These are phyloP conservation scores for Linderniella brevidens DNA, from an alignment of 257 asterid species.

Conservation along the genomic window DNA sequence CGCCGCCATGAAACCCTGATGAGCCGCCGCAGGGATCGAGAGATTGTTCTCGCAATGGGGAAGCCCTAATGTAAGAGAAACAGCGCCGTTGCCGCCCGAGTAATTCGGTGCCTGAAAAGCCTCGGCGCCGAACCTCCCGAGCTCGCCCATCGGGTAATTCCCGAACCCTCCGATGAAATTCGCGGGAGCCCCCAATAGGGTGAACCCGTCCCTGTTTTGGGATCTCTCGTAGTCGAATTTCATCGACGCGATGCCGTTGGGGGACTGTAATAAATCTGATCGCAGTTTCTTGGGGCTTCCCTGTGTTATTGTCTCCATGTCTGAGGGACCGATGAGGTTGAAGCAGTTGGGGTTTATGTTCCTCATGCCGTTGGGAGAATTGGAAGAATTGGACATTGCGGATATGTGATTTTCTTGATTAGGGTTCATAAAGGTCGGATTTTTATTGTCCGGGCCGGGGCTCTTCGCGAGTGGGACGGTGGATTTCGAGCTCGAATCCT, in stretches of 20 bases:
- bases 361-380: conserved; percentile 24
- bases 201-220: conserved; percentile 45
- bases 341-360: conserved; percentile 30
- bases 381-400: conserved; percentile 19
- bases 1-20: conserved; percentile 42
- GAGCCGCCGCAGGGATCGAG: conserved; percentile 45
- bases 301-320: conserved; percentile 37
- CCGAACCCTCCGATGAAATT: conserved; percentile 88
- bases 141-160: conserved; percentile 55
- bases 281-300: conserved; percentile 67
- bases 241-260: conserved; percentile 21
- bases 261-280: conserved; percentile 27
- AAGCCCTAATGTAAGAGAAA: conserved; percentile 78
- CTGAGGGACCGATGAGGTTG: conserved; percentile 51
- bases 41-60: conserved; percentile 73
- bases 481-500: conserved; percentile 41
- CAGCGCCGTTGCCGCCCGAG: conserved; percentile 43
- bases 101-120: conserved; percentile 60
- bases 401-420: conserved; percentile 18
- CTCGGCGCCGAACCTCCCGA: conserved; percentile 51
- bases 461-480: too few relatives aligned
- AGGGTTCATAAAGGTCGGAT: conserved; percentile 14
- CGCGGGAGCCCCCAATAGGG: conserved; percentile 60
- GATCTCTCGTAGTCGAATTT: conserved; percentile 33
- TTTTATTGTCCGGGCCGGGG: conserved; percentile 20